Percentiles rank a stretch among this genome's conserved stretches.
These are phyloP conservation scores for Filobasidium floriforme DNA, from an alignment of 768 basidiomycete genomes.

Conservation along the genomic window DNA sequence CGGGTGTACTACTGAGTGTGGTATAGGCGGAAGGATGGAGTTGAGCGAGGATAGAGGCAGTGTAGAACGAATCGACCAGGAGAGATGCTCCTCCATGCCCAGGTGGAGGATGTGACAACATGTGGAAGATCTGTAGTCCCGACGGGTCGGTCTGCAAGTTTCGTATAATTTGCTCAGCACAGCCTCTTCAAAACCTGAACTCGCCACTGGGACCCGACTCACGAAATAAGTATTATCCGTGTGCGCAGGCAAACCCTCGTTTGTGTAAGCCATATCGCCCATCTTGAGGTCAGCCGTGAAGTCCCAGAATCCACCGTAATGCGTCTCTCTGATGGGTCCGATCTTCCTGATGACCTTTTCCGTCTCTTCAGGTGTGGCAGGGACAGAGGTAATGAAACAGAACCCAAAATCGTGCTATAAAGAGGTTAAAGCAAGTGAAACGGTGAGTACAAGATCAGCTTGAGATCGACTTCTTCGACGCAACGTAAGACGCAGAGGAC, in stretches of 20 bases:
- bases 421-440: background rate
- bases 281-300: slow-evolving; percentile 84
- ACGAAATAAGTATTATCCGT: slow-evolving; percentile 71
- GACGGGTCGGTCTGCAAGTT: slow-evolving; percentile 73
- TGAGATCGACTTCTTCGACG: too few species aligned
- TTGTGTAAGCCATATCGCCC: slow-evolving; percentile 92
- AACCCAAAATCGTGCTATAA: slow-evolving; percentile 79
- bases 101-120: slow-evolving; percentile 59
- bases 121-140: slow-evolving; percentile 92
- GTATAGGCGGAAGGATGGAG: slow-evolving; percentile 64
- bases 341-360: slow-evolving; percentile 69
- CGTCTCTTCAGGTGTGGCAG: slow-evolving; percentile 71
- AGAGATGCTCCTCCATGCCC: slow-evolving; percentile 79
- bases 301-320: slow-evolving; percentile 90
- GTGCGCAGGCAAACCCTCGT: slow-evolving; percentile 75
- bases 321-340: slow-evolving; percentile 81
- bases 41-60: slow-evolving; percentile 67
- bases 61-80: slow-evolving; percentile 94
- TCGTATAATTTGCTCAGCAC: too few species aligned
- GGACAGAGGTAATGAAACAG: slow-evolving; percentile 74
- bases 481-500: too few species aligned
- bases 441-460: too few species aligned
- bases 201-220: too few species aligned
- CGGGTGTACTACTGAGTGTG: slow-evolving; percentile 58
- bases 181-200: too few species aligned